phyloP scores from a whole-genome alignment of 108 stramenopile genomes.

The Pseudonitzschia pungens region DNA sequence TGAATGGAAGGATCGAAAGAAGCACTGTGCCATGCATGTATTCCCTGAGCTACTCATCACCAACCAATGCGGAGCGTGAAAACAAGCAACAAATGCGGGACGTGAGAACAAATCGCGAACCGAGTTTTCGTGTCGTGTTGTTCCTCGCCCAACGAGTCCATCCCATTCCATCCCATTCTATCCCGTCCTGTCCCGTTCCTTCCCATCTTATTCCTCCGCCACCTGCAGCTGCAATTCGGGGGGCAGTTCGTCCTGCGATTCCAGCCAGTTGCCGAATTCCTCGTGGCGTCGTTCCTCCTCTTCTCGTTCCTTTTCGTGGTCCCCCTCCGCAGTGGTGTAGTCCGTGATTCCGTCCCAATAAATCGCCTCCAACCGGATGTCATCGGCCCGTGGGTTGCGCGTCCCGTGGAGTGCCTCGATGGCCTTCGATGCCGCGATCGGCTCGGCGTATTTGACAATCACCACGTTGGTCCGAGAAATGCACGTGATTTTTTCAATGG shows the following conservation, averaged over 20 bases:
- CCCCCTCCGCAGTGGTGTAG: conserved; percentile 67
- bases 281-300: conserved; percentile 85
- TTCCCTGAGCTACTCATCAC: too few species aligned
- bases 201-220: too few species aligned
- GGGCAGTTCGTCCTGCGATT: conserved; percentile 89
- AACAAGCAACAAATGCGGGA: too few species aligned
- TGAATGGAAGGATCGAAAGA: too few species aligned
- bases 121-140: too few species aligned
- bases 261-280: conserved; percentile 95
- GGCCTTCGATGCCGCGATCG: conserved; percentile 81
- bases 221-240: conserved; percentile 83
- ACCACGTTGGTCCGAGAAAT: conserved; percentile 85
- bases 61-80: too few species aligned
- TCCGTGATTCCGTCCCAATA: conserved; percentile 98
- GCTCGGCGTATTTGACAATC: conserved; percentile 86
- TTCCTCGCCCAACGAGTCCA: too few species aligned
- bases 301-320: conserved; percentile 48
- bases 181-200: too few species aligned
- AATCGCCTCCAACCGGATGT: conserved; percentile 52
- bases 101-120: too few species aligned
- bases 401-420: conserved; percentile 76
- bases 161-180: too few species aligned
- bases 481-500: conserved; percentile 92
- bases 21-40: too few species aligned
- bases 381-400: conserved; percentile 16